Evolutionary conservation across 2,329 filamentous ascomycete species (phyloP), one percentile per base, ranked within the genome.

Genomic region (Penicillium corylophilum): DNA sequence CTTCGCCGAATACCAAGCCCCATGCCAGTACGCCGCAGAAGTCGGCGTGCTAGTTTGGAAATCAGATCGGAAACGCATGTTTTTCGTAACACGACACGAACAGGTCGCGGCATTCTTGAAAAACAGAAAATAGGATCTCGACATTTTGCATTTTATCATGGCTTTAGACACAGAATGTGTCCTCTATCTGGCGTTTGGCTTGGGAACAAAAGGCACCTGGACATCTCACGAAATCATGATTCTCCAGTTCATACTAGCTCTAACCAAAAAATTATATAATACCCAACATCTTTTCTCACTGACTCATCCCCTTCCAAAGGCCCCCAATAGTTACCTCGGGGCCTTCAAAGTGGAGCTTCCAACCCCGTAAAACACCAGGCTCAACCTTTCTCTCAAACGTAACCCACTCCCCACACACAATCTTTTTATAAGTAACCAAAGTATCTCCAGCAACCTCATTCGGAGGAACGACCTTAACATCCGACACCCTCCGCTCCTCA

Each of bases 21-120:
- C 72, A 9, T 77, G 75, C 50, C 68, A 69, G 36, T 86, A 96
- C 72, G 93, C 94, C 0, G 87, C 93, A 61, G 90, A 95, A 68
- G 85, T 96, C 55, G 94, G 94, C 15, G 92, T 99, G 26, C 71
- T 96, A 65, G 82, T 89, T 3, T 97, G 93, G 90, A 87, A 86
- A 66, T 94, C 86, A 61, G 88, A 95, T 66, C 77, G 78, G 48
- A 87, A 85, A 69, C 82, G 86, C 56, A 87, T 89, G 78, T 96
- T 99, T 73, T 99, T 99, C 69, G 91, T 95, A 6, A 95, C 84
- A 53, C 87, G 91, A 66, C 84, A 94, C 64, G 92, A 97, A 70
- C 92, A 96, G 75, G 86, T 99, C 56, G 82, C 85, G 53, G 85
- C 87, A 54, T 97, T 89, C 69, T 79, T 96, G 58, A 86, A 85